Percentiles rank a stretch among this genome's conserved stretches.
Conservation (phyloP, 805 yeast genomes). For the Candida xiaguanensis region DNA sequence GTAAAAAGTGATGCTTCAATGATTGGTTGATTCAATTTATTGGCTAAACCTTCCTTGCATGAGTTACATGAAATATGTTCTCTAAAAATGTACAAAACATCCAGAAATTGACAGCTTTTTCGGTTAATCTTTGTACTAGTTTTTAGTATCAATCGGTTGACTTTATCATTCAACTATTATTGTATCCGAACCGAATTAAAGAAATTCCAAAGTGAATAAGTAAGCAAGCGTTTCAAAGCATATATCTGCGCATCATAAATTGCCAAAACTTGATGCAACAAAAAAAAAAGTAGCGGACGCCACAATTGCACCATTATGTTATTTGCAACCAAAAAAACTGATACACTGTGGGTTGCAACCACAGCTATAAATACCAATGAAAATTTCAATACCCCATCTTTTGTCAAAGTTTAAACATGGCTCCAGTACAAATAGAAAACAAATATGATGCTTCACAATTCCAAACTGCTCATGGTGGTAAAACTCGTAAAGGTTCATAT, state of each 20-base stretch:
- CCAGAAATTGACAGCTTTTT: no score
- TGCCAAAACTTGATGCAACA: not conserved
- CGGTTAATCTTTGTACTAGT: no score
- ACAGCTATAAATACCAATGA: not conserved
- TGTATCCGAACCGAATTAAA: not conserved
- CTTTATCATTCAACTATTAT: no score
- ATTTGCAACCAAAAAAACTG: conserved; percentile 4
- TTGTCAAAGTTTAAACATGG: conserved; percentile 3
- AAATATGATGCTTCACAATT: conserved; percentile 24
- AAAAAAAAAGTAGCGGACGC: not conserved
- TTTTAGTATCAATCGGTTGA: no score
- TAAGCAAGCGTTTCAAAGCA: not conserved
- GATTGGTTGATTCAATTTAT: no score
- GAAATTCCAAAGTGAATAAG: not conserved
- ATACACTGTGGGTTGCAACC: not conserved
- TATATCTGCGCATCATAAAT: not conserved
- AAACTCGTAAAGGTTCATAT: conserved; percentile 21
- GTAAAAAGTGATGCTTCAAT: no score
- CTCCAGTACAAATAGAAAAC: conserved; percentile 15
- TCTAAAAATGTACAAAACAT: no score
- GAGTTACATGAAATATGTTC: no score
- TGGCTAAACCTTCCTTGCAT: no score
- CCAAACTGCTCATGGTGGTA: conserved; percentile 17
- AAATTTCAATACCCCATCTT: not conserved
- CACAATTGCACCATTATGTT: conserved; percentile 5